These are phyloP conservation scores for Neurospora discreta DNA, from an alignment of 495 filamentous ascomycete species.

Conservation along the genomic window DNA sequence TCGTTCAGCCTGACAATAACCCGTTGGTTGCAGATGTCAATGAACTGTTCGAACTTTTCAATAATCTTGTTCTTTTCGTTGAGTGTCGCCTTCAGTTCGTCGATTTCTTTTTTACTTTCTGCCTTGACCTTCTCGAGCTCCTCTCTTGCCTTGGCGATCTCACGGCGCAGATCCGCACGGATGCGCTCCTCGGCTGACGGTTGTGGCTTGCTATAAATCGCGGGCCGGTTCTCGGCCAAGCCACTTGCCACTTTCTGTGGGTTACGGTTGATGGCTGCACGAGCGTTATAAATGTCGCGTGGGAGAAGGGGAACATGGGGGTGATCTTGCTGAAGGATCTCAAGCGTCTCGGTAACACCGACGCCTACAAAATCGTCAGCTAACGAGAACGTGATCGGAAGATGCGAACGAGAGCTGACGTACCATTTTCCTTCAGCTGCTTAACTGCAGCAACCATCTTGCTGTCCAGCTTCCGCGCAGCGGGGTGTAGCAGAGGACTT, in stretches of 20 bases:
- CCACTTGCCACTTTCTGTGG: conserved; percentile 41
- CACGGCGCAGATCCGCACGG: conserved; percentile 39
- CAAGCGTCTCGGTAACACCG: conserved; percentile 42
- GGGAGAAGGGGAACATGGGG: conserved; percentile 43
- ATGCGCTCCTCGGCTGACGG: conserved; percentile 45
- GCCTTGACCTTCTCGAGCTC: conserved; percentile 36
- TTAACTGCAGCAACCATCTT: conserved; percentile 48
- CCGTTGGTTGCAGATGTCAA: conserved; percentile 47
- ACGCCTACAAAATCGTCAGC: conserved; percentile 31
- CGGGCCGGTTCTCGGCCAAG: conserved; percentile 39
- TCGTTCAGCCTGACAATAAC: conserved; percentile 37
- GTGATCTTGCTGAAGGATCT: conserved; percentile 44
- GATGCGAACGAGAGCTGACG: conserved; percentile 2
- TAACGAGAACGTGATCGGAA: not conserved
- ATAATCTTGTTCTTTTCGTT: conserved; percentile 44
- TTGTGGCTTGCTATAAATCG: conserved; percentile 47
- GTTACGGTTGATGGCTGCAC: conserved; percentile 46
- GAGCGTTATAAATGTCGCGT: conserved; percentile 46
- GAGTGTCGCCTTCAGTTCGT: conserved; percentile 35
- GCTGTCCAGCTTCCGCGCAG: conserved; percentile 44
- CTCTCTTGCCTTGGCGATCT: conserved; percentile 37
- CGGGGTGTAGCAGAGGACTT: conserved; percentile 43
- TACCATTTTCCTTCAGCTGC: conserved; percentile 43
- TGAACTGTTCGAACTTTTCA: conserved; percentile 47
- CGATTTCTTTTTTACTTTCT: conserved; percentile 37